Conservation (phyloP, 768 basidiomycete genomes). For the Tephrocybe sp. region DNA sequence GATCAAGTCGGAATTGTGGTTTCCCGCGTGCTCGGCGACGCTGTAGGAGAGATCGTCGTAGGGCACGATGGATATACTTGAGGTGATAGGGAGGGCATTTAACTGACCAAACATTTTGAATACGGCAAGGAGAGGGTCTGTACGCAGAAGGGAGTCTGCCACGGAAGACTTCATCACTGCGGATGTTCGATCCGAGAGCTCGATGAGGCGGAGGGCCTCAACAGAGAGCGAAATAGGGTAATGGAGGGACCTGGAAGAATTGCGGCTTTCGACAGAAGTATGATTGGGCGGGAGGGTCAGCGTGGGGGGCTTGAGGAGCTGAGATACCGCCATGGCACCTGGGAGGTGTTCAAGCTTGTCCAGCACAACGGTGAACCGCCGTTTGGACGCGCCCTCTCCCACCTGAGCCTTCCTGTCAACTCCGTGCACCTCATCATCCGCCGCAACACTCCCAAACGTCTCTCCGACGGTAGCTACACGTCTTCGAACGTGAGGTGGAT, state of each 20-base stretch:
- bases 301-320: slow-evolving; percentile 61
- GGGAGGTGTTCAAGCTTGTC: slow-evolving; percentile 90
- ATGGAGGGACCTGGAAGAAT: not conserved
- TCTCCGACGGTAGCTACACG: slow-evolving; percentile 47
- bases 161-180: slow-evolving; percentile 83
- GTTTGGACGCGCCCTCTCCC: slow-evolving; percentile 4
- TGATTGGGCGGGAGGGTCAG: slow-evolving; percentile 13
- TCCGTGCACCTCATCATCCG: slow-evolving; percentile 32
- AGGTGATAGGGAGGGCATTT: slow-evolving; percentile 61
- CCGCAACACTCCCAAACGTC: slow-evolving; percentile 47
- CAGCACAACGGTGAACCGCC: slow-evolving; percentile 79
- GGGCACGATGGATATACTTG: slow-evolving; percentile 73
- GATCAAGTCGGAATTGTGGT: slow-evolving; percentile 67
- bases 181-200: slow-evolving; percentile 82
- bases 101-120: slow-evolving; percentile 79
- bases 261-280: slow-evolving; percentile 10
- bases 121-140: slow-evolving; percentile 71
- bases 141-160: slow-evolving; percentile 65
- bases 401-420: slow-evolving; percentile 9
- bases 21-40: slow-evolving; percentile 66
- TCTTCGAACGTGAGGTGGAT: slow-evolving; percentile 60
- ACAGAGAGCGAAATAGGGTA: slow-evolving; percentile 39
- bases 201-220: slow-evolving; percentile 85
- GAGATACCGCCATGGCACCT: slow-evolving; percentile 85
- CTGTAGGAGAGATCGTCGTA: slow-evolving; percentile 71